phyloP scores from a whole-genome alignment of 2,329 filamentous ascomycete species.

The Cladosporium sp. region DNA sequence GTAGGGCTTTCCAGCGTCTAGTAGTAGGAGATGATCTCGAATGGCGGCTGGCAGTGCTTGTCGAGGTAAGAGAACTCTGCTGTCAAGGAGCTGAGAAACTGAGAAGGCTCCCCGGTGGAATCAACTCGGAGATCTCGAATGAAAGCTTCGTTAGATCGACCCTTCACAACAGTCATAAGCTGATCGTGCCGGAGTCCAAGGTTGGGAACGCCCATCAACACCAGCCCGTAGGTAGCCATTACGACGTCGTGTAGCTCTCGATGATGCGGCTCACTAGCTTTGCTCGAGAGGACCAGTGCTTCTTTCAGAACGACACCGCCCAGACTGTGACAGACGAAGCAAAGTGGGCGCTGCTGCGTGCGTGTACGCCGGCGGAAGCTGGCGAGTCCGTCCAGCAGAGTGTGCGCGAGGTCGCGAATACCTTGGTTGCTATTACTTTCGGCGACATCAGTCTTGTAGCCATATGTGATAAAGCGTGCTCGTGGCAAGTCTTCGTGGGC shows the following conservation, averaged over 20 bases:
- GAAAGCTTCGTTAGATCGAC: not conserved
- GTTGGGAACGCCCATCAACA: slow-evolving; percentile 5
- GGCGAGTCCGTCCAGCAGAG: not conserved
- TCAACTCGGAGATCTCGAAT: not conserved
- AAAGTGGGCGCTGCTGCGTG: not conserved
- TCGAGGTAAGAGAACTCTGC: not conserved
- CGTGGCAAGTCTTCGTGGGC: not conserved
- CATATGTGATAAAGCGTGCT: slow-evolving; percentile 3
- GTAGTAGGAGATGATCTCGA: not conserved
- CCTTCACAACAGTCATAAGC: slow-evolving; percentile 3
- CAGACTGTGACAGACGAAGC: not conserved
- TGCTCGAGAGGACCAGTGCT: not conserved
- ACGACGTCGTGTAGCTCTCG: not conserved
- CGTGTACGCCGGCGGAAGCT: not conserved
- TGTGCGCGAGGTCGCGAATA: not conserved
- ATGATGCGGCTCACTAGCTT: not conserved
- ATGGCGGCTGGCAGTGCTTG: not conserved
- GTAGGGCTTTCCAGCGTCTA: not conserved
- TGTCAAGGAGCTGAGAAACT: not conserved
- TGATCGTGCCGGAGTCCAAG: not conserved
- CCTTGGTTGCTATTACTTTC: not conserved
- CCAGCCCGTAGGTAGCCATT: not conserved
- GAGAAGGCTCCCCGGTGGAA: not conserved
- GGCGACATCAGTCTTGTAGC: not conserved
- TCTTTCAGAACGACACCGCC: slow-evolving; percentile 1